Evolutionary conservation across 192 early-diverging fungal genomes (phyloP).

Genomic region (Coemansia interrupta): DNA sequence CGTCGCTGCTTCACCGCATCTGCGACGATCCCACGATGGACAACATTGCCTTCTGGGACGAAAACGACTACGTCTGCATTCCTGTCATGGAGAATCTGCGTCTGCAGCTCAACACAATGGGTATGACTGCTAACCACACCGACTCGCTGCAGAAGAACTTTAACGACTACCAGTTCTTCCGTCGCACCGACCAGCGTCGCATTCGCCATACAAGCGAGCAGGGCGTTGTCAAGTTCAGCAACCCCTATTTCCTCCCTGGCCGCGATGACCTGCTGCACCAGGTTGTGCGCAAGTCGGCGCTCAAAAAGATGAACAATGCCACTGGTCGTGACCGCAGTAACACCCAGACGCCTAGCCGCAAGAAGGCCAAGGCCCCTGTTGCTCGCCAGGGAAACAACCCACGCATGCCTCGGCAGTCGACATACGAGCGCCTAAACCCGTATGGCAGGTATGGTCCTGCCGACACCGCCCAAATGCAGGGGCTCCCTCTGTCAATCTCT

Average conservation of each 20-base stretch:
- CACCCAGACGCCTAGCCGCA: conserved; percentile 12
- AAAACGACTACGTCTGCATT: conserved; percentile 39
- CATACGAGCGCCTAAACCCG: conserved; percentile 33
- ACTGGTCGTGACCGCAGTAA: conserved; percentile 13
- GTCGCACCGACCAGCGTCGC: conserved; percentile 49
- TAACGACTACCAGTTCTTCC: conserved; percentile 51
- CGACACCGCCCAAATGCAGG: conserved; percentile 13
- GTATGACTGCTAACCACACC: conserved; percentile 50
- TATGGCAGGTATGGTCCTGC: conserved; percentile 19
- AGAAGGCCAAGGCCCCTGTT: conserved; percentile 25
- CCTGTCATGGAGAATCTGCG: conserved; percentile 40
- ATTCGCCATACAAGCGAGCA: conserved; percentile 45
- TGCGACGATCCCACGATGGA: conserved; percentile 19
- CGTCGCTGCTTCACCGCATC: conserved; percentile 43
- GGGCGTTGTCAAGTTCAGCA: conserved; percentile 42
- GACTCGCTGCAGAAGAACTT: conserved; percentile 54
- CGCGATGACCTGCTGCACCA: conserved; percentile 28
- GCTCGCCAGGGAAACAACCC: conserved; percentile 17
- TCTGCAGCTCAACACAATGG: conserved; percentile 35
- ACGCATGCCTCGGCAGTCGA: conserved; percentile 28
- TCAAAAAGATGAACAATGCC: conserved; percentile 31
- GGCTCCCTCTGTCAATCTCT: conserved; percentile 24
- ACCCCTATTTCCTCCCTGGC: conserved; percentile 41
- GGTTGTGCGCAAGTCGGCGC: conserved; percentile 48
- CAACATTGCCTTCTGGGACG: conserved; percentile 39